Evolutionary conservation across 306 rosid species (phyloP), one percentile per base, ranked within the genome.

Genomic region (Fragaria vesca): DNA sequence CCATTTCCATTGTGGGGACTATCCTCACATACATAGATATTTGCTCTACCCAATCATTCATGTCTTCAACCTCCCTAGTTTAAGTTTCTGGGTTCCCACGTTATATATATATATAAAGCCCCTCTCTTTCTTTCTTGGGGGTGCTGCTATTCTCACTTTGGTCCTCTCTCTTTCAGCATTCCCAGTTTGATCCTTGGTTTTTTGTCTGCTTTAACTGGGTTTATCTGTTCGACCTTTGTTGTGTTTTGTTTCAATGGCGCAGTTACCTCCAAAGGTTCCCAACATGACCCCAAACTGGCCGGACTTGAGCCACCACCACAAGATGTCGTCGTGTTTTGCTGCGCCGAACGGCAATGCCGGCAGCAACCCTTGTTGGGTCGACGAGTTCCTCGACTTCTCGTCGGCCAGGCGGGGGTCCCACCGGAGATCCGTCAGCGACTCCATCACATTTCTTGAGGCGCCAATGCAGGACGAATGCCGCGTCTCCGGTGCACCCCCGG

Each of bases 201-300:
- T 6, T 38, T 38, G 42, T 38, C 42, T 32, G 36, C 36, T 55
- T n/a, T 38, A 38, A 38, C 40, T 5, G 40, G 40, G 40, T 38
- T 38, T 4, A 38, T 38, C 34, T 18, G 8, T 58, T 21, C 4
- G 50, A 9, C 11, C 7, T n/a, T 2, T 21, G 34, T 58, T 58
- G 15, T 12, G 66, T 11, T n/a, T 21, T 24, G 26, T 32, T 3
- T 58, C 68, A 13, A 61, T 95, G 99, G 97, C 97, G 21, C 97
- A 95, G 66, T 88, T 95, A 40, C 99, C 99, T 58, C 99, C 99
- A 0, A 95, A 95, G 83, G 82, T 91, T 81, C 99, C 99, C 51
- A 93, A 83, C 84, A 79, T 90, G 85, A 46, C 89, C 28, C 84
- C 88, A 30, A 86, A 81, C 81, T 95, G 97, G 99, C 83, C 91